phyloP scores from a whole-genome alignment of 2,329 filamentous ascomycete genomes.

The Aspergillus phoenicis region DNA sequence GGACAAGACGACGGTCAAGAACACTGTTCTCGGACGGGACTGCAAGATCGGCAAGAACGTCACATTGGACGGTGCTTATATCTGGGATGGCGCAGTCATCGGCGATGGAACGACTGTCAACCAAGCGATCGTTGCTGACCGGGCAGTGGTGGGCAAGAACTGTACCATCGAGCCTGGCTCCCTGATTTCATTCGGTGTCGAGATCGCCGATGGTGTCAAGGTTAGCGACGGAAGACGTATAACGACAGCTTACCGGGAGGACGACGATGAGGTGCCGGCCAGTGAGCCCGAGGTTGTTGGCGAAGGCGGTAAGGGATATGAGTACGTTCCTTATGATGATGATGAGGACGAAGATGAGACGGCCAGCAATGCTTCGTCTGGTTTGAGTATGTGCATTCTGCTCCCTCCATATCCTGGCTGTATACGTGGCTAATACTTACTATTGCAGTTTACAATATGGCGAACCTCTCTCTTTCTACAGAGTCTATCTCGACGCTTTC shows the following conservation, averaged over 20 bases:
- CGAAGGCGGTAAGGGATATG: constrained; percentile 61
- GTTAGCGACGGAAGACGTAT: constrained; percentile 46
- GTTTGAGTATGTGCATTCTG: constrained; percentile 34
- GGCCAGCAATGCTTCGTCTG: constrained; percentile 59
- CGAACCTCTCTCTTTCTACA: constrained; percentile 48
- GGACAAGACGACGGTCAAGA: constrained; percentile 67
- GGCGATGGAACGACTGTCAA: constrained; percentile 72
- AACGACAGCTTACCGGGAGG: constrained; percentile 49
- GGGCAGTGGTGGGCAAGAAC: constrained; percentile 69
- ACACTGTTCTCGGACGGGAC: constrained; percentile 78
- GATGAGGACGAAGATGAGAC: constrained; percentile 68
- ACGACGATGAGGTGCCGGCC: constrained; percentile 44
- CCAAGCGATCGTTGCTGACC: constrained; percentile 75
- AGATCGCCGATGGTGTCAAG: constrained; percentile 64
- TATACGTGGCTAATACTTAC: constrained; percentile 15
- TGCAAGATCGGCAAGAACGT: constrained; percentile 88
- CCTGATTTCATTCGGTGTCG: constrained; percentile 77
- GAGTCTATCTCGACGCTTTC: constrained; percentile 67
- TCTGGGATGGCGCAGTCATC: constrained; percentile 84
- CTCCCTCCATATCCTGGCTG: neutral
- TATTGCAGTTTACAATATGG: constrained; percentile 53
- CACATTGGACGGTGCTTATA: constrained; percentile 73
- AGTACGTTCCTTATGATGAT: constrained; percentile 67
- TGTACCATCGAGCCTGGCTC: constrained; percentile 71
- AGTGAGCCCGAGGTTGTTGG: constrained; percentile 61